Conservation (phyloP, 2,329 filamentous ascomycete species). For the Fusarium anguioides region DNA sequence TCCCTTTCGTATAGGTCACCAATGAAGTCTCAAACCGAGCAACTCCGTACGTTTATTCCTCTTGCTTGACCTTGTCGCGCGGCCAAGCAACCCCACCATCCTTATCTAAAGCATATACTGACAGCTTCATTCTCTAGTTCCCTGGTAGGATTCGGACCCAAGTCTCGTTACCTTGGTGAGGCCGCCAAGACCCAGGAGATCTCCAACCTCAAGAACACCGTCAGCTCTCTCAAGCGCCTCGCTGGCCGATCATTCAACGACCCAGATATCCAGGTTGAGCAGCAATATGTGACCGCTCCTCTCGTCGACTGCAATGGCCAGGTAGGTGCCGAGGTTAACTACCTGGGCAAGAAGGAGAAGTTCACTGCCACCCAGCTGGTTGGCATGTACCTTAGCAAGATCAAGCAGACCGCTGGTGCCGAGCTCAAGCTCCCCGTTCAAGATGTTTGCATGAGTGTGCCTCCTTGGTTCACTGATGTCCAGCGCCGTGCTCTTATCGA, state of each 20-base stretch:
- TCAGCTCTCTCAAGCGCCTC: conserved; percentile 91
- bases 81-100: conserved; percentile 22
- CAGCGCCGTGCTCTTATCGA: conserved; percentile 92
- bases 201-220: conserved; percentile 99
- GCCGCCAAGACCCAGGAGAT: conserved; percentile 98
- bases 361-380: conserved; percentile 95
- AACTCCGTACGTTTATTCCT: conserved; percentile 81
- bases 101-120: conserved; percentile 38
- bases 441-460: conserved; percentile 93
- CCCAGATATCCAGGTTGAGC: conserved; percentile 92
- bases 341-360: conserved; percentile 92
- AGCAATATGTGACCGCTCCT: conserved; percentile 86
- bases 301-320: conserved; percentile 93
- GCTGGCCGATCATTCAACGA: conserved; percentile 88
- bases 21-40: conserved; percentile 99
- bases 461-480: conserved; percentile 95
- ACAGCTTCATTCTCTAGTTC: conserved; percentile 66
- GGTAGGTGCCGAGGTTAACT: conserved; percentile 92
- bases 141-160: conserved; percentile 93
- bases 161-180: conserved; percentile 94
- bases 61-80: conserved; percentile 11
- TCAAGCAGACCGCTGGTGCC: conserved; percentile 85
- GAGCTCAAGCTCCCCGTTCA: conserved; percentile 93
- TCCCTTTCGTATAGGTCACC: conserved; percentile 74
- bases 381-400: conserved; percentile 95